Percentiles rank a stretch among this genome's conserved stretches.
These are phyloP conservation scores for Cercis canadensis DNA, from an alignment of 306 rosid genomes.

Conservation along the genomic window DNA sequence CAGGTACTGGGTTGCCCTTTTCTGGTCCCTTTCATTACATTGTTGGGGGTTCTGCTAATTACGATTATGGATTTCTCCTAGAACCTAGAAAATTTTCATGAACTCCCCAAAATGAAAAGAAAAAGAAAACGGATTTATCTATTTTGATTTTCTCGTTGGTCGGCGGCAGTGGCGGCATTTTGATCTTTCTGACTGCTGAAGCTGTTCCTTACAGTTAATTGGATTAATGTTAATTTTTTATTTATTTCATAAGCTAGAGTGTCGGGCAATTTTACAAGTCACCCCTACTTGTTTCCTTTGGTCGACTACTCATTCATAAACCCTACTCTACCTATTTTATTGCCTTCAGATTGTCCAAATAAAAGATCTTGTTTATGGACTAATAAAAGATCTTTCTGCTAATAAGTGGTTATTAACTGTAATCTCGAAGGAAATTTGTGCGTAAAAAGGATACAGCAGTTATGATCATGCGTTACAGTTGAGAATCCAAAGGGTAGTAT, in stretches of 20 bases:
- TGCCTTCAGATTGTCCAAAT: neutral
- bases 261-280: too few species aligned
- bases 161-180: neutral
- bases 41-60: slow-evolving; percentile 6
- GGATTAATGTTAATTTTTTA: neutral
- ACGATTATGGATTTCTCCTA: neutral
- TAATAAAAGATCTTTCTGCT: neutral
- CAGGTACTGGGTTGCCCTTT: slow-evolving; percentile 44
- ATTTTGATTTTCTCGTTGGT: neutral
- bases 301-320: neutral
- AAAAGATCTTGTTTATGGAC: neutral
- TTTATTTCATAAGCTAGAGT: neutral
- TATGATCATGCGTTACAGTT: neutral
- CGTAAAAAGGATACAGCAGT: neutral
- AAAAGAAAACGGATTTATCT: too few species aligned
- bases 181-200: neutral
- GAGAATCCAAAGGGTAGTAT: neutral
- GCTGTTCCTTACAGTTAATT: neutral
- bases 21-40: neutral
- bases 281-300: neutral
- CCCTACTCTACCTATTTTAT: neutral
- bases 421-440: neutral
- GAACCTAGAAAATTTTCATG: neutral
- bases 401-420: neutral
- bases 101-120: too few species aligned